Conservation (phyloP, 2,329 filamentous ascomycete species). For the Raffaelea deltoideospora region DNA sequence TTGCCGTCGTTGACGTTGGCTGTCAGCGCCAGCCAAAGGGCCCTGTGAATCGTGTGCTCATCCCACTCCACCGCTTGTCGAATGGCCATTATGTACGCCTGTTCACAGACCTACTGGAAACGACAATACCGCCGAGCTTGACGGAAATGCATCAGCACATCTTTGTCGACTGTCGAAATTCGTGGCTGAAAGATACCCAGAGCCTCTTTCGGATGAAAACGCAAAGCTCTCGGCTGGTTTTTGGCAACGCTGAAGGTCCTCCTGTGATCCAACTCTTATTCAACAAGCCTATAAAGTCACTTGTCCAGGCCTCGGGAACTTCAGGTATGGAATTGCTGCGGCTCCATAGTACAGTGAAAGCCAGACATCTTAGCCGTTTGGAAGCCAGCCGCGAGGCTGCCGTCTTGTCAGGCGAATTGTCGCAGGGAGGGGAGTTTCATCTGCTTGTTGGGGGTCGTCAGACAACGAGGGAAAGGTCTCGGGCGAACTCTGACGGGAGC, state of each 20-base stretch:
- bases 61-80: slow-evolving; percentile 3
- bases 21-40: not conserved
- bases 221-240: too few relatives aligned
- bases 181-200: not conserved
- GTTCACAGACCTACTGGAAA: slow-evolving; percentile 3
- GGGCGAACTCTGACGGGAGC: too few relatives aligned
- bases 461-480: too few relatives aligned
- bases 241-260: not conserved
- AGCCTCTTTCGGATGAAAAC: not conserved
- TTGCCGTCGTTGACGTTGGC: slow-evolving; percentile 6
- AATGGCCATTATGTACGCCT: slow-evolving; percentile 6
- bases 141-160: slow-evolving; percentile 1
- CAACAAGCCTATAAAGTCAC: slow-evolving; percentile 4
- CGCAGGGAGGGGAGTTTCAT: too few relatives aligned
- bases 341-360: slow-evolving; percentile 4
- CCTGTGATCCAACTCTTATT: slow-evolving; percentile 4
- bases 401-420: too few relatives aligned
- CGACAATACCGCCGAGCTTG: not conserved
- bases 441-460: too few relatives aligned
- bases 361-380: not conserved
- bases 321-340: slow-evolving; percentile 4
- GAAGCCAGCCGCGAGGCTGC: too few relatives aligned
- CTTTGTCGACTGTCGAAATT: slow-evolving; percentile 7
- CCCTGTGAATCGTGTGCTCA: not conserved
- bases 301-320: not conserved